Conservation (phyloP, 2,329 filamentous ascomycete species). For the Torrubiellomyces zombiae region DNA sequence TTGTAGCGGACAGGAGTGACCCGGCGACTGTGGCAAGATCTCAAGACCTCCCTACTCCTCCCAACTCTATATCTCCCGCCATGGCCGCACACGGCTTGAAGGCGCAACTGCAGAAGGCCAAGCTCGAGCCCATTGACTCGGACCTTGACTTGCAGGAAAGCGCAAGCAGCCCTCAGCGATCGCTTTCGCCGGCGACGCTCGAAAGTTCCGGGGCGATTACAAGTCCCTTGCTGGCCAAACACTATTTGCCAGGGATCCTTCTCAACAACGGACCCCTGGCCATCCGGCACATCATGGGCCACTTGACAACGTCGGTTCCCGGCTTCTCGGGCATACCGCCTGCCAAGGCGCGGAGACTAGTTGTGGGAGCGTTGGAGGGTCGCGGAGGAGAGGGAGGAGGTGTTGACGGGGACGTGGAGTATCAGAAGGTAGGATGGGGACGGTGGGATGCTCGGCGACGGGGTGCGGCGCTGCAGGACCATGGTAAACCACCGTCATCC, state of each 20-base stretch:
- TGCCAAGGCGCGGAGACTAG: constrained; percentile 75
- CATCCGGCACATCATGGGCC: constrained; percentile 89
- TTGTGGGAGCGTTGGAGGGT: constrained; percentile 83
- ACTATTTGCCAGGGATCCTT: constrained; percentile 81
- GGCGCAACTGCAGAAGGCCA: constrained; percentile 44
- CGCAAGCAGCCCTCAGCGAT: constrained; percentile 13
- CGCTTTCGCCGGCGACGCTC: constrained; percentile 30
- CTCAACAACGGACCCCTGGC: constrained; percentile 79
- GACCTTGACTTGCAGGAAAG: constrained; percentile 70
- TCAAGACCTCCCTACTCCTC: constrained; percentile 68
- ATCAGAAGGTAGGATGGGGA: constrained; percentile 95
- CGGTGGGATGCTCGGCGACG: constrained; percentile 76
- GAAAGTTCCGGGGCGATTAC: constrained; percentile 76
- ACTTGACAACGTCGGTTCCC: constrained; percentile 81
- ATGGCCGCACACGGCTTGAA: constrained; percentile 69
- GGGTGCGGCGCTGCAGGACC: constrained; percentile 39
- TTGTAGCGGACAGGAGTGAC: constrained; percentile 51
- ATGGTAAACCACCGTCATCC: constrained; percentile 22
- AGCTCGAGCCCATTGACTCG: constrained; percentile 56
- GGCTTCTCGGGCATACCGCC: constrained; percentile 82
- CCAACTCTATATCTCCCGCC: constrained; percentile 84
- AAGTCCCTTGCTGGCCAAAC: constrained; percentile 66
- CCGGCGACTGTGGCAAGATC: constrained; percentile 41
- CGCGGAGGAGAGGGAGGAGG: constrained; percentile 48
- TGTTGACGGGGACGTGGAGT: constrained; percentile 56